Conservation (phyloP, 1,284 basidiomycete species). For the Ustilago xerochloae region DNA sequence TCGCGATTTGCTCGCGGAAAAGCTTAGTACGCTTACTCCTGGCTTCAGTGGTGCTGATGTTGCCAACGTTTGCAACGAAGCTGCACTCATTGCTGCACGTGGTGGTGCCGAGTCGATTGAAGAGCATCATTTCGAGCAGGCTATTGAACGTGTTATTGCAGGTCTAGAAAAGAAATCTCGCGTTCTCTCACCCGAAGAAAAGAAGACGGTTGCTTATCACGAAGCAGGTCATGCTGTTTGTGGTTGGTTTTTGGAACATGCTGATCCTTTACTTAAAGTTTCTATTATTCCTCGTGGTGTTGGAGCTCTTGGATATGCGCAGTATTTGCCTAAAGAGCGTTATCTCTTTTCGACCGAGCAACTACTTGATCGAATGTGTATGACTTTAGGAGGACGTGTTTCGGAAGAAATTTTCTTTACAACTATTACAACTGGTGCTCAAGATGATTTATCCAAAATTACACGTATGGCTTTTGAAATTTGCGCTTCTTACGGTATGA, state of each 20-base stretch:
- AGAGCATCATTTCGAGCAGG: constrained; percentile 91
- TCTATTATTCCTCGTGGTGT: constrained; percentile 98
- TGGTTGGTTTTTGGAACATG: constrained; percentile 97
- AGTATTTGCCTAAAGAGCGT: constrained; percentile 95
- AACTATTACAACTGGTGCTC: constrained; percentile 94
- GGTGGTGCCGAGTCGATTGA: constrained; percentile 81
- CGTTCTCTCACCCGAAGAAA: constrained; percentile 92
- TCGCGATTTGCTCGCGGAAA: constrained; percentile 72
- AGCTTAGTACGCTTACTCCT: constrained; percentile 93
- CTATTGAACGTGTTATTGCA: constrained; percentile 97
- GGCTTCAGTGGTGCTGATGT: constrained; percentile 99
- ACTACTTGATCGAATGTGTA: constrained; percentile 94
- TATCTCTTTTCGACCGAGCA: constrained; percentile 96
- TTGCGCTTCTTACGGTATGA: constrained; percentile 81
- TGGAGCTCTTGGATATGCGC: constrained; percentile 93
- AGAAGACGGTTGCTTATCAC: constrained; percentile 98
- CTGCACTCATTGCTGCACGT: constrained; percentile 92
- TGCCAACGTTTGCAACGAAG: constrained; percentile 98
- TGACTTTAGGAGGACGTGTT: constrained; percentile 98
- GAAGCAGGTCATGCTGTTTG: constrained; percentile 98
- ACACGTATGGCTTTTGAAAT: constrained; percentile 97
- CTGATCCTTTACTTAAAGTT: constrained; percentile 95
- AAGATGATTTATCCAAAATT: constrained; percentile 97
- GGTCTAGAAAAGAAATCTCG: constrained; percentile 95
- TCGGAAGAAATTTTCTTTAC: constrained; percentile 99